Evolutionary conservation across 2,329 filamentous ascomycete species (phyloP), one percentile per base, ranked within the genome.

Genomic region (Lanzia echinophila): DNA sequence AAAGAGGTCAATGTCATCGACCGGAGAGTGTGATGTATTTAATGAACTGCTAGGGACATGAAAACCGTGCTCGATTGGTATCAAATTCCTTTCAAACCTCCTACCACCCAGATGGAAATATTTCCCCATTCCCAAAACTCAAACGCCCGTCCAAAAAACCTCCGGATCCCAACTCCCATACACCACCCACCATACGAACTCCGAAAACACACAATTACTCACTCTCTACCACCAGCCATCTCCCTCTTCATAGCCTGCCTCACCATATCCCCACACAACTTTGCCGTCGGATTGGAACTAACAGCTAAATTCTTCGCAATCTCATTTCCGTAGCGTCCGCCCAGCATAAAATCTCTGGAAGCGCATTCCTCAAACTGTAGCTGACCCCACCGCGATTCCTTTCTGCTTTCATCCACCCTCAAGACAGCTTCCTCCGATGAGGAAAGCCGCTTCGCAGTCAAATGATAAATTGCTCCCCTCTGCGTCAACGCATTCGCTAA

Each of bases 401-500:
- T 49, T 22, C 53, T 45, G n/a, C 45, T 45, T 33, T 43, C 31
- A 32, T 47, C 44, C 17, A 44, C 49, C n/a, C 50, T 43, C 24
- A 48, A 34, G 28, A 17, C 44, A 74, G 54, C 47, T 31, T 56
- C 43, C 20, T 45, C 0, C 22, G 55, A 48, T 33, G 44, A 6
- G 24, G 56, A 51, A 6, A 65, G 57, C 0, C 53, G 47, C 48
- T 65, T 85, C 54, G 79, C 74, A 1, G 81, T 82, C 59, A 74
- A 73, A 58, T 83, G 77, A 60, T 84, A 84, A 34, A 87, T 70
- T 33, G 82, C 81, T 3, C 79, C 87, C 47, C 86, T 78, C 67
- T 91, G 87, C 0, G 86, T 90, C 62, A 88, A 81, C 4, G 86
- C 83, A 60, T 84, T 81, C 1, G 84, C 81, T 8, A 92, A 71